A percentile compares a stretch with the other conserved stretches of the same genome.
These are phyloP conservation scores for Fimicolochytrium jonesii DNA, from an alignment of 192 early-diverging fungal species.

Conservation along the genomic window DNA sequence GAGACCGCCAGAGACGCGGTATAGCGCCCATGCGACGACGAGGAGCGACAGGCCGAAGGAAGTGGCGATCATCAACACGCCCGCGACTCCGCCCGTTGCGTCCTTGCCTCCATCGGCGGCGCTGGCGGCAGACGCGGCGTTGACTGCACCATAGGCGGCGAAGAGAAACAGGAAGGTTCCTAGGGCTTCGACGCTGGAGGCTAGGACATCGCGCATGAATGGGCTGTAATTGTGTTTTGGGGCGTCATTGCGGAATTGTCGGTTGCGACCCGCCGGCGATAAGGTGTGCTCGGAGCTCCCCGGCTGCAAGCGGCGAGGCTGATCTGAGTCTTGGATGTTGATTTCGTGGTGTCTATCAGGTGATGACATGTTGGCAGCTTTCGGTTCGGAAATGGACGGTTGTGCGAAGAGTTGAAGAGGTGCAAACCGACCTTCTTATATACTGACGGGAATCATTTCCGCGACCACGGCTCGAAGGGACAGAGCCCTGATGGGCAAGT, in stretches of 20 bases:
- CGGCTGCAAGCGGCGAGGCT: not conserved
- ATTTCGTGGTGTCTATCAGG: not conserved
- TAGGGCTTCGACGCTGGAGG: slow-evolving; percentile 7
- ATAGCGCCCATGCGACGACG: slow-evolving; percentile 7
- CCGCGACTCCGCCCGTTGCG: not conserved
- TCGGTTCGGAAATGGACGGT: not conserved
- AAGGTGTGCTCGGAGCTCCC: not conserved
- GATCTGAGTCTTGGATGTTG: not conserved
- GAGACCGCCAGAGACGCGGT: slow-evolving; percentile 54
- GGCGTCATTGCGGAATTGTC: not conserved
- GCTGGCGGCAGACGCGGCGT: not conserved
- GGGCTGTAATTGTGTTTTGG: not conserved
- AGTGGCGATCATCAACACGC: not conserved
- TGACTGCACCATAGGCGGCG: slow-evolving; percentile 18
- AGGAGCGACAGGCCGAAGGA: not conserved
- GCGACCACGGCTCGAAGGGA: no score
- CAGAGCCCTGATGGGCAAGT: no score
- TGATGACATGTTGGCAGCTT: not conserved
- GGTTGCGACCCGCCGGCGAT: not conserved
- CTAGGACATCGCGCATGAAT: not conserved
- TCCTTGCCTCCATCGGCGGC: not conserved
- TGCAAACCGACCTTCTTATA: no score
- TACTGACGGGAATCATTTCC: no score
- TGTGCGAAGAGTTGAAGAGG: not conserved
- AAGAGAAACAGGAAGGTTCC: slow-evolving; percentile 31